Base-by-base conservation (phyloP, 1,284 basidiomycete genomes). In the Moesziomyces antarcticus region DNA sequence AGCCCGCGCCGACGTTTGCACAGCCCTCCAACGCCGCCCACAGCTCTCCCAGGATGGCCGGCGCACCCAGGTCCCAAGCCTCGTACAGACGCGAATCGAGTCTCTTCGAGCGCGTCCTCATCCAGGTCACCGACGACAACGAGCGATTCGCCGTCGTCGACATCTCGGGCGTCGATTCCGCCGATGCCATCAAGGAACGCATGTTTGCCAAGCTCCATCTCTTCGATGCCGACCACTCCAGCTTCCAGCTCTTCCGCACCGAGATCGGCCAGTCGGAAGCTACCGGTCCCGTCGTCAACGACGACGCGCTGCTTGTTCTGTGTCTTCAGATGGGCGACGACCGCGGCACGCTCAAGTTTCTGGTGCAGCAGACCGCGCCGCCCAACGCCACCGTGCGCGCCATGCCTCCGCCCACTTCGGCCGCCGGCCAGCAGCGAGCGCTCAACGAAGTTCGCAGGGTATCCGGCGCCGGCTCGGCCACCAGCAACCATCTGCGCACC, bases 41-140 rank as follows among this genome's bases (percentile, higher is more conserved):
- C 21, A 59, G 48, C 27, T 62, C 66, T 25, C 56, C 66, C 9
- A 55, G 59, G 20, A 41, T 56, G 1, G 33, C 55, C 5, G 49
- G 53, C 21, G 53, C 56, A 9, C 61, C 60, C 2, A 59, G 56
- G 41, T 53, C 56, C 5, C 33, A 47, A 18, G 40, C 37, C 4
- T 56, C 64, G 16, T 56, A 73, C 24, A 48, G 59, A 24, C 50
- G 70, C 3, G 44, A 20, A 3, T 73, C 70, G 18, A 74, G 72
- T 33, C 47, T 63, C 7, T 62, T 74, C 20, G 72, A 74, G 40
- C 67, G 72, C 20, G 78, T 81, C 10, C 66, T 82, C 16, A 84
- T 84, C 33, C 81, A 82, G 50, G 82, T 82, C 30, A 84, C 82
- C 25, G 78, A 80, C 35, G 82, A 84, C 75, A 84, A 84, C 52